Evolutionary conservation across 2,329 filamentous ascomycete genomes (phyloP).

Genomic region (Didymella segeticola): DNA sequence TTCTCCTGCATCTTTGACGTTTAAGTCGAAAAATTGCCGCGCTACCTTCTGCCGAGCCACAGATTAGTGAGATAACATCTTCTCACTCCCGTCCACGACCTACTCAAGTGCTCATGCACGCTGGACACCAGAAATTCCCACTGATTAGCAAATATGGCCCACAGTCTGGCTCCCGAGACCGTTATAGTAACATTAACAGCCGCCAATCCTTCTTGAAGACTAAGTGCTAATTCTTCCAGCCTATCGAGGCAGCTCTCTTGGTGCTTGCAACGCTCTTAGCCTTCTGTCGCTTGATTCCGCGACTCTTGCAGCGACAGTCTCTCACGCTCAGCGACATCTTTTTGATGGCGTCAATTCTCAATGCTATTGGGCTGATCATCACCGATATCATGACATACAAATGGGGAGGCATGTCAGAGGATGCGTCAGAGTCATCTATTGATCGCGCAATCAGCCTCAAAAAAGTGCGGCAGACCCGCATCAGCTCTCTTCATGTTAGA

Average conservation of each 20-base stretch:
- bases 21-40: no score
- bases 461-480: constrained; percentile 14
- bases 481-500: neutral
- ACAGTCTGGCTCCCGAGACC: no score
- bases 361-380: constrained; percentile 25
- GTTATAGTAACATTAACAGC: no score
- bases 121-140: no score
- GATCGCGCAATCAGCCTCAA: constrained; percentile 21
- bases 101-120: no score
- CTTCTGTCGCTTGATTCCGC: constrained; percentile 26
- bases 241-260: constrained; percentile 22
- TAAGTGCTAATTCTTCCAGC: no score
- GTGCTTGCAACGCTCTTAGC: constrained; percentile 21
- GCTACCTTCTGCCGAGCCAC: no score
- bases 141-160: no score
- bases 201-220: no score
- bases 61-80: no score
- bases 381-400: constrained; percentile 30
- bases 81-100: no score
- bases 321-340: constrained; percentile 27
- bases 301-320: constrained; percentile 20
- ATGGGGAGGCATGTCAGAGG: constrained; percentile 27
- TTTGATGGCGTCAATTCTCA: constrained; percentile 24
- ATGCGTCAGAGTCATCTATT: constrained; percentile 12
- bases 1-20: no score